Conservation (phyloP, 495 filamentous ascomycete genomes). For the Clohesyomyces aquaticus region DNA sequence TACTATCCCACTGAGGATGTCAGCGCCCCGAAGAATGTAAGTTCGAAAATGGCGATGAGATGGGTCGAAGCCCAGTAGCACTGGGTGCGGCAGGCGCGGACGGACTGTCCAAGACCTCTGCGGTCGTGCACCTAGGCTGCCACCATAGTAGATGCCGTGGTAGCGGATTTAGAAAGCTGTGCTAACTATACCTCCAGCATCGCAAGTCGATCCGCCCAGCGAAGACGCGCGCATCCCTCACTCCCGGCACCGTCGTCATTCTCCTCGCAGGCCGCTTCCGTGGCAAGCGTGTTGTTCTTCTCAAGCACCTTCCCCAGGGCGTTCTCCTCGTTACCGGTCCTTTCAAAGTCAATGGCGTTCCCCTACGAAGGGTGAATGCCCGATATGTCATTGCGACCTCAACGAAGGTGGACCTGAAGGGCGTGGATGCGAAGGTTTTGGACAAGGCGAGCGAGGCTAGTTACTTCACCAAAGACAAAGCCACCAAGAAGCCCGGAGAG, state of each 20-base stretch:
- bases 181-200: slow-evolving; percentile 59
- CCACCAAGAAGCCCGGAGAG: slow-evolving; percentile 86
- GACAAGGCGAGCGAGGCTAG: slow-evolving; percentile 80
- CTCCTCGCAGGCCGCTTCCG: slow-evolving; percentile 99
- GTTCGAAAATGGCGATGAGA: no score
- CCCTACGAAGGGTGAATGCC: slow-evolving; percentile 94
- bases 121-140: neutral
- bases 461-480: slow-evolving; percentile 97
- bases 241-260: slow-evolving; percentile 93
- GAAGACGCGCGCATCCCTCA: slow-evolving; percentile 80
- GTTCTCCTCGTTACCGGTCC: slow-evolving; percentile 98
- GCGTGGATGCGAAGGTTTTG: slow-evolving; percentile 78
- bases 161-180: slow-evolving; percentile 19
- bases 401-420: slow-evolving; percentile 80
- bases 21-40: slow-evolving; percentile 87
- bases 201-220: slow-evolving; percentile 90
- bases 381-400: slow-evolving; percentile 99
- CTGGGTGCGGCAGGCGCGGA: no score
- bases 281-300: slow-evolving; percentile 98
- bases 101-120: neutral
- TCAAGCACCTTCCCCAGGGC: slow-evolving; percentile 94
- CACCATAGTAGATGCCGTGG: neutral
- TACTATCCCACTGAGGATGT: slow-evolving; percentile 99
- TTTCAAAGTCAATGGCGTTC: slow-evolving; percentile 99
- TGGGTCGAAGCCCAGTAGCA: no score